Percentiles rank a stretch among this genome's conserved stretches.
These are phyloP conservation scores for Oenanthe javanica DNA, from an alignment of 140 eudicot species.

Conservation along the genomic window DNA sequence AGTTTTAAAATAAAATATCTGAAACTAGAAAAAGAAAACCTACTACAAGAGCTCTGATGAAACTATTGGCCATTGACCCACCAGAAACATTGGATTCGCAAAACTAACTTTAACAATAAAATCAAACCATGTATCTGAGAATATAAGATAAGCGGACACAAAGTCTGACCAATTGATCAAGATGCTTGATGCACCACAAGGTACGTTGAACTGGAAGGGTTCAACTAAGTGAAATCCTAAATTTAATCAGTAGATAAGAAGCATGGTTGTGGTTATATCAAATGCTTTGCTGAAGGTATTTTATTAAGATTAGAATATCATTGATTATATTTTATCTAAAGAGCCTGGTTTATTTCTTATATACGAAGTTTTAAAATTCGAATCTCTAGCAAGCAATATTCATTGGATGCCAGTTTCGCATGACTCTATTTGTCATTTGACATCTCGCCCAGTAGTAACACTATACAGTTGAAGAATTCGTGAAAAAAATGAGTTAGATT, in stretches of 20 bases:
- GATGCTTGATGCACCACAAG: neutral
- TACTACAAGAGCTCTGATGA: neutral
- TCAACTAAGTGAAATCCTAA: neutral
- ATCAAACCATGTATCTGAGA: neutral
- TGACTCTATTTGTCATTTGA: neutral
- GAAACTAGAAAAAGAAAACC: neutral
- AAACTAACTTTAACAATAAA: neutral
- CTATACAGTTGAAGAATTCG: neutral
- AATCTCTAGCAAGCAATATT: neutral
- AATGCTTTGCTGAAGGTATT: neutral
- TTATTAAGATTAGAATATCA: neutral
- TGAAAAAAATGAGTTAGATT: neutral
- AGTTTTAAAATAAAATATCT: neutral
- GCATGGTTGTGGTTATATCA: neutral
- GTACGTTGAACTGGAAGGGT: neutral
- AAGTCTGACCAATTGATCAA: neutral
- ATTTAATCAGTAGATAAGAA: neutral
- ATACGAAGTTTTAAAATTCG: neutral
- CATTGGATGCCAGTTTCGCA: neutral
- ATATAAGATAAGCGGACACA: neutral
- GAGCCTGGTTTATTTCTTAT: neutral
- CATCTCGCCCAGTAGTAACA: neutral
- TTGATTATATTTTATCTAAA: neutral
- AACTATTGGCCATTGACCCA: neutral
- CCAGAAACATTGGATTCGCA: neutral